phyloP scores from a whole-genome alignment of 495 filamentous ascomycete genomes.

The Sordaria brevicollis region DNA sequence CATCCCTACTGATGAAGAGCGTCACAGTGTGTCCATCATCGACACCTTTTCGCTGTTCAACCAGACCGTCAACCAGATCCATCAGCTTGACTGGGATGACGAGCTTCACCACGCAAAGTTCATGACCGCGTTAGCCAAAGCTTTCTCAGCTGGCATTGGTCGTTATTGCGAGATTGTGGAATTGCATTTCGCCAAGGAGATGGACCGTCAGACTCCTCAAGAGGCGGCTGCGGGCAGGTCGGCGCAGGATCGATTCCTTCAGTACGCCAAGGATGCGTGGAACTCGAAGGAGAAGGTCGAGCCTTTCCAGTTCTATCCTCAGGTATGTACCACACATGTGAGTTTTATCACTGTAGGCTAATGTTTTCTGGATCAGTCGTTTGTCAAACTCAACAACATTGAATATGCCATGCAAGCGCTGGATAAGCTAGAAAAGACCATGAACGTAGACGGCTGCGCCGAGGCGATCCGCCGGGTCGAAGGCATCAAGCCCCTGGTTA shows the following conservation, averaged over 20 bases:
- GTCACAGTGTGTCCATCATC: constrained; percentile 86
- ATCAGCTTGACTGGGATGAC: constrained; percentile 82
- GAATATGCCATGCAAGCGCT: constrained; percentile 86
- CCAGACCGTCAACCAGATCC: constrained; percentile 76
- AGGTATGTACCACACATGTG: constrained; percentile 46
- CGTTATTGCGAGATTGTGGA: constrained; percentile 90
- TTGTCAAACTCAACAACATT: constrained; percentile 96
- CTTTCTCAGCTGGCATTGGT: constrained; percentile 70
- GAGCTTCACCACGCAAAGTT: constrained; percentile 90
- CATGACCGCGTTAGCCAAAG: constrained; percentile 90
- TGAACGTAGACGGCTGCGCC: constrained; percentile 91
- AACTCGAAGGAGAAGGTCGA: constrained; percentile 87
- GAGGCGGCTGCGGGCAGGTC: constrained; percentile 72
- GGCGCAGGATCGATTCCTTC: constrained; percentile 81
- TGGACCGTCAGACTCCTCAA: constrained; percentile 82
- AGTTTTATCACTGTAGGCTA: background rate
- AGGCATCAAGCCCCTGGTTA: constrained; percentile 36
- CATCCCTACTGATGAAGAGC: constrained; percentile 64
- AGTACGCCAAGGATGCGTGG: constrained; percentile 93
- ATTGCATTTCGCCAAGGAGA: constrained; percentile 76
- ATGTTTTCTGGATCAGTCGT: constrained; percentile 52
- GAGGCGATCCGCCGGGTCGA: constrained; percentile 61
- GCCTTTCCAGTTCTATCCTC: constrained; percentile 92
- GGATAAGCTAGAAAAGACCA: constrained; percentile 77
- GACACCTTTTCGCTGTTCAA: constrained; percentile 94